Base-by-base conservation (phyloP, 192 early-diverging fungal species). In the Coemansia sp. region DNA sequence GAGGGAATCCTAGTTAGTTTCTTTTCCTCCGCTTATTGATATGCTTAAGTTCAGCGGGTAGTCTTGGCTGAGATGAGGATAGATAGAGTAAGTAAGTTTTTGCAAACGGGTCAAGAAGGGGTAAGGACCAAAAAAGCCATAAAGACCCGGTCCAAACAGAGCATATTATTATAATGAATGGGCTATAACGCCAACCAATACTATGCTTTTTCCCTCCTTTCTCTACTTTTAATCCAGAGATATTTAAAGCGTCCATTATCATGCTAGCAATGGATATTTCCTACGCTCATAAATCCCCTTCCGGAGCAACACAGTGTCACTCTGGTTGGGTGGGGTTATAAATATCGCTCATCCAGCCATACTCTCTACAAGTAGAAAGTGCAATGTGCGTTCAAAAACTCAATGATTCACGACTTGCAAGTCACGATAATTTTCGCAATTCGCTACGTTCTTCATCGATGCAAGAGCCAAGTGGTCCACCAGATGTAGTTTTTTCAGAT, bases 1-100 rank as follows among this genome's bases (percentile, higher is more conserved):
- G 82, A 74, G 86, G 87, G 84, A 89, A 90, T 90, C 88, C 80
- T 88, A 85, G 86, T 90, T 89, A 89, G 82, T 89, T 90, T 89
- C 87, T 90, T 86, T 90, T 89, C 89, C 87, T 89, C 88, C 85
- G 85, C 86, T 90, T 90, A 88, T 88, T 90, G 83, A 90, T 90
- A 90, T 88, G 86, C 88, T 88, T 88, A 90, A 90, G 84, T 88
- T 88, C 87, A 88, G 87, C 83, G 85, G 86, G 84, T 88, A 84
- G 65, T 85, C 87, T 80, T 81, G 73, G 82, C 73, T 87, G 78
- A 88, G 74, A 71, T 88, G 83, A 86, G 82, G 45, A 46, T 46
- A 46, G 15, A 46, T 46, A 46, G 45, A 10, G 8, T 46, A 46
- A 10, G 15, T 46, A 46, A 46, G 8, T 46, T 46, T 46, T 46